Conservation (phyloP, 805 yeast genomes). For the Hanseniaspora pseudoguilliermondii region DNA sequence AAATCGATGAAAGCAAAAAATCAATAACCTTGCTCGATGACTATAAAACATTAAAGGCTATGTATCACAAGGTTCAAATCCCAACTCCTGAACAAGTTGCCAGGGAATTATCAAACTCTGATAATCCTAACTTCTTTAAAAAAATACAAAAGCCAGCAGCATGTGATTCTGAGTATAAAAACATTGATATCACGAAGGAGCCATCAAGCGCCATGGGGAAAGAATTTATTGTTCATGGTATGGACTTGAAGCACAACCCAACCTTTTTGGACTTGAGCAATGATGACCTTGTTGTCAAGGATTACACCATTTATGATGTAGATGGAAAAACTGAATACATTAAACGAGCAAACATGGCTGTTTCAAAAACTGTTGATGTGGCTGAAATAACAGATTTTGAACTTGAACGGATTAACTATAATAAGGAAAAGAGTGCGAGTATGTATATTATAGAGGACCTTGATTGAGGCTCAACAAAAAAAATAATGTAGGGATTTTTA, state of each 20-base stretch:
- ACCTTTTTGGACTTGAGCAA: conserved; percentile 50
- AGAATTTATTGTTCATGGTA: conserved; percentile 7
- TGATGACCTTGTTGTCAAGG: neutral
- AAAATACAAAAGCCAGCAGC: neutral
- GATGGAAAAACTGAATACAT: neutral
- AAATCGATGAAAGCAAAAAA: conserved; percentile 30
- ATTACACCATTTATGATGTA: neutral
- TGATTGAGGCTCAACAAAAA: neutral
- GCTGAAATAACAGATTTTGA: neutral
- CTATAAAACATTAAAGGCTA: conserved; percentile 35
- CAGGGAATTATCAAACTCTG: neutral
- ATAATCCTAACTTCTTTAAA: neutral
- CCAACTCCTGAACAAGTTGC: conserved; percentile 20
- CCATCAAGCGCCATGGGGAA: neutral
- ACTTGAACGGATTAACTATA: neutral
- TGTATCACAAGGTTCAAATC: conserved; percentile 34
- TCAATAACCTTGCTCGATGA: conserved; percentile 35
- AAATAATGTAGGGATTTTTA: no score
- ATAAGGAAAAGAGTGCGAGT: conserved; percentile 5
- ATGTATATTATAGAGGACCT: neutral
- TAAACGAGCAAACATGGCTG: neutral
- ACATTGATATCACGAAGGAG: conserved; percentile 7
- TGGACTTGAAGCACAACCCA: conserved; percentile 29
- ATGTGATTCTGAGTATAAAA: conserved; percentile 8
- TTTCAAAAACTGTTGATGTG: neutral